A percentile compares a stretch with the other conserved stretches of the same genome.
Conservation (phyloP, 2,329 filamentous ascomycete genomes). For the Rasamsonia emersonii region DNA sequence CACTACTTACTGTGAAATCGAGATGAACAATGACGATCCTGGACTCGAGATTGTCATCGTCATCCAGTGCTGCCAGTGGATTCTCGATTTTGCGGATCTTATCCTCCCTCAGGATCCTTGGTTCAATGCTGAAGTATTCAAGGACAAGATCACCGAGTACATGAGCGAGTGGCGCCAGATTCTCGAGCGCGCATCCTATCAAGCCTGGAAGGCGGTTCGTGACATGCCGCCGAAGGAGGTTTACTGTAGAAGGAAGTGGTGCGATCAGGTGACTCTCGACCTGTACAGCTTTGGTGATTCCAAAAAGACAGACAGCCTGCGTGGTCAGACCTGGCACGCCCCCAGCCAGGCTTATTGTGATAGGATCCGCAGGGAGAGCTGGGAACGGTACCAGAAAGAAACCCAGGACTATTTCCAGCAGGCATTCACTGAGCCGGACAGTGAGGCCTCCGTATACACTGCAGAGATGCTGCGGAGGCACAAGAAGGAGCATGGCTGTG, state of each 20-base stretch:
- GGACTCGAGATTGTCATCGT: constrained; percentile 25
- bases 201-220: constrained; percentile 20
- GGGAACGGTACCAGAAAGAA: too few relatives aligned
- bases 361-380: constrained; percentile 12
- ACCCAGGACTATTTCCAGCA: constrained; percentile 9
- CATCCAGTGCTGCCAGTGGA: constrained; percentile 22
- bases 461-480: too few relatives aligned
- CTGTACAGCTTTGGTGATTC: constrained; percentile 16
- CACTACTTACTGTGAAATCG: constrained; percentile 12
- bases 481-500: too few relatives aligned
- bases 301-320: constrained; percentile 9
- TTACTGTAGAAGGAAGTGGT: constrained; percentile 8
- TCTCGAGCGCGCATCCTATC: constrained; percentile 18
- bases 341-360: constrained; percentile 15
- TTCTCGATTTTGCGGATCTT: constrained; percentile 19
- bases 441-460: too few relatives aligned
- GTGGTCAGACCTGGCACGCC: constrained; percentile 10
- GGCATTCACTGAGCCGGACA: too few relatives aligned
- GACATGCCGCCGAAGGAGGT: constrained; percentile 11
- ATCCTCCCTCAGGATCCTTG: constrained; percentile 10
- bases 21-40: constrained; percentile 14
- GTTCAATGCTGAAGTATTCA: constrained; percentile 6
- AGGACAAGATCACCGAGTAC: constrained; percentile 8
- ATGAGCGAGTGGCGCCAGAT: constrained; percentile 18
- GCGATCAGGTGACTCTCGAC: constrained; percentile 15